Evolutionary conservation across 108 stramenopile genomes (phyloP).

Genomic region (Cyclotella atomus): DNA sequence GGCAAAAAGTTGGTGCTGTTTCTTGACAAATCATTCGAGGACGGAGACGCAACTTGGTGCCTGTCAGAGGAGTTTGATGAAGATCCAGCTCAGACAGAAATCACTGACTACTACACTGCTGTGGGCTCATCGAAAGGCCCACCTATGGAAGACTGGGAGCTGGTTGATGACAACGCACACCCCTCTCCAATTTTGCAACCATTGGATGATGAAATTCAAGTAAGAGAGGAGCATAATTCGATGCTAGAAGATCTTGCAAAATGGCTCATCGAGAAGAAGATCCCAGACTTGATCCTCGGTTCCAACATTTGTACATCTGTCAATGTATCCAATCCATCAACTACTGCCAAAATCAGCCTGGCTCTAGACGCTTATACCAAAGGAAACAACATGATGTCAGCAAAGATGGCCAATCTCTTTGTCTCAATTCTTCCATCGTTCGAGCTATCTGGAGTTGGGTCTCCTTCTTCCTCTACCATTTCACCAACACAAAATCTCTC

Average conservation of each 20-base stretch:
- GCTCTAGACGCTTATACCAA: not conserved
- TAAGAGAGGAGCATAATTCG: not conserved
- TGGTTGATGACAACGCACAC: not conserved
- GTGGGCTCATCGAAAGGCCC: not conserved
- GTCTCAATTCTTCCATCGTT: not conserved
- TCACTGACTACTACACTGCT: conserved; percentile 1
- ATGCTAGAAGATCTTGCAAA: not conserved
- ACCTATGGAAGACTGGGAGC: not conserved
- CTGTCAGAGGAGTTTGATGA: conserved; percentile 2
- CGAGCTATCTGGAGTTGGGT: not conserved
- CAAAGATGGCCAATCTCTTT: not conserved
- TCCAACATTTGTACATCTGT: not conserved
- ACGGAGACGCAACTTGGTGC: not conserved
- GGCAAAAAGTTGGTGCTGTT: not conserved
- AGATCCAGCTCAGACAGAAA: not conserved
- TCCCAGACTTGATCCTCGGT: not conserved
- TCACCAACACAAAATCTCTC: not conserved
- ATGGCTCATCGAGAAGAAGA: not conserved
- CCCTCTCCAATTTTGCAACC: not conserved
- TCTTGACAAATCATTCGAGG: not conserved
- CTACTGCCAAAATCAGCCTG: not conserved
- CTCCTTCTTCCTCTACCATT: not conserved
- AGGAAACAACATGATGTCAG: not conserved
- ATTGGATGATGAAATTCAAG: not conserved
- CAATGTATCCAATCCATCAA: not conserved